Conservation (phyloP, 768 basidiomycete genomes). For the Lentinula lateritia region DNA sequence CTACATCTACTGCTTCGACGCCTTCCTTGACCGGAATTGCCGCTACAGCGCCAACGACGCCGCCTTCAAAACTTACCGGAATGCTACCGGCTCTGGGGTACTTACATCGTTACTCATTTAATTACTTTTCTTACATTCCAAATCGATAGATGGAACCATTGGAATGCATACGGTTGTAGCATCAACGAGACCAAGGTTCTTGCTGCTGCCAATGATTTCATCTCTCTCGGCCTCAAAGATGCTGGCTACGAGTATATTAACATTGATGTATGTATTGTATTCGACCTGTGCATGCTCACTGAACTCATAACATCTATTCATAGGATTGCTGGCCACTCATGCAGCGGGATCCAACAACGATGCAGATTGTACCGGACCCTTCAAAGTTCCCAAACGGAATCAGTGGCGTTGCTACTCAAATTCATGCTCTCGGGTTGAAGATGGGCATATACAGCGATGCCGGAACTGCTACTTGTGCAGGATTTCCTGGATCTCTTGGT, state of each 20-base stretch:
- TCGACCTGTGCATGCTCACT: not conserved
- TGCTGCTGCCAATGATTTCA: slow-evolving; percentile 40
- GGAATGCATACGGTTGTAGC: slow-evolving; percentile 46
- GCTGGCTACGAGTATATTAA: slow-evolving; percentile 49
- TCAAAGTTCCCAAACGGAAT: slow-evolving; percentile 51
- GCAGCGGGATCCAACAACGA: slow-evolving; percentile 33
- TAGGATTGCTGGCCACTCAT: slow-evolving; percentile 47
- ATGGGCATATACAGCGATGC: slow-evolving; percentile 34
- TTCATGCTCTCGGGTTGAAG: not conserved
- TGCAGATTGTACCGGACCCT: slow-evolving; percentile 42
- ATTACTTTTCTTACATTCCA: not conserved
- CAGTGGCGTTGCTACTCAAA: slow-evolving; percentile 32
- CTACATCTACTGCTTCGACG: slow-evolving; percentile 12
- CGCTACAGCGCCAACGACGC: slow-evolving; percentile 31
- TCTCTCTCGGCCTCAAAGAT: slow-evolving; percentile 40
- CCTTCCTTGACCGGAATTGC: slow-evolving; percentile 23
- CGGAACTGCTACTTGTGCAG: slow-evolving; percentile 46
- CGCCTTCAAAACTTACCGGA: slow-evolving; percentile 34
- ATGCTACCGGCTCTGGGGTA: slow-evolving; percentile 44
- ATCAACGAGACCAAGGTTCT: slow-evolving; percentile 40
- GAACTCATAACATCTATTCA: not conserved
- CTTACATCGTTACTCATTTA: not conserved
- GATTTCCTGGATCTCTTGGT: slow-evolving; percentile 51
- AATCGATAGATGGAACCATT: slow-evolving; percentile 41
- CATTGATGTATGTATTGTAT: slow-evolving; percentile 36